Conservation (phyloP, 2,329 filamentous ascomycete species). For the Diplodia scrobiculata region DNA sequence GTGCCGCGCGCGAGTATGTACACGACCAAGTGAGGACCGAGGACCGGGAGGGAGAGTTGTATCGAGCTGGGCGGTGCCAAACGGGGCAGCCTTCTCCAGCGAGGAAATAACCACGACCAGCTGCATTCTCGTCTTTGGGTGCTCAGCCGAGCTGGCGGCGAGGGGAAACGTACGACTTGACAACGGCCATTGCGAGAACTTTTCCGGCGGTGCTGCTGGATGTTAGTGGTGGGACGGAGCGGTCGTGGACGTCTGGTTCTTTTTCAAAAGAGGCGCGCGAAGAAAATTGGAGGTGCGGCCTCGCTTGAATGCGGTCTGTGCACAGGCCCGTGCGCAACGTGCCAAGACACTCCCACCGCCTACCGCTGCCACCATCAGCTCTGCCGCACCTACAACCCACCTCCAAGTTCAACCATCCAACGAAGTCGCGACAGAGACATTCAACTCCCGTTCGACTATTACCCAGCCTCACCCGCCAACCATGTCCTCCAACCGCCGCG, state of each 20-base stretch:
- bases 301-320: slow-evolving; percentile 26
- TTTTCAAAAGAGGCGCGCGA: slow-evolving; percentile 3
- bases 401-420: neutral
- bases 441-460: neutral
- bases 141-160: slow-evolving; percentile 38
- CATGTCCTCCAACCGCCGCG: slow-evolving; percentile 61
- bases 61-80: slow-evolving; percentile 71
- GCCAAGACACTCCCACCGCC: slow-evolving; percentile 2
- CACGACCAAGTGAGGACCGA: slow-evolving; percentile 55
- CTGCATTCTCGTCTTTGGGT: slow-evolving; percentile 26
- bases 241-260: slow-evolving; percentile 26
- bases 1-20: neutral
- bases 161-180: slow-evolving; percentile 60
- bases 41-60: slow-evolving; percentile 53
- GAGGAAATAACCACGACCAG: slow-evolving; percentile 76
- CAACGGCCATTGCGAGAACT: slow-evolving; percentile 55
- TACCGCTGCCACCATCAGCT: slow-evolving; percentile 3
- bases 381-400: neutral
- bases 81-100: slow-evolving; percentile 63
- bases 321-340: neutral
- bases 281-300: slow-evolving; percentile 26
- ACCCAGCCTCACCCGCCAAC: neutral
- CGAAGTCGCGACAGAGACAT: neutral
- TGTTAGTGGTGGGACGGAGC: slow-evolving; percentile 44
- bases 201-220: slow-evolving; percentile 44